A percentile compares a stretch with the other conserved stretches of the same genome.
phyloP scores from a whole-genome alignment of 768 basidiomycete species.

The Mycena latifolia region DNA sequence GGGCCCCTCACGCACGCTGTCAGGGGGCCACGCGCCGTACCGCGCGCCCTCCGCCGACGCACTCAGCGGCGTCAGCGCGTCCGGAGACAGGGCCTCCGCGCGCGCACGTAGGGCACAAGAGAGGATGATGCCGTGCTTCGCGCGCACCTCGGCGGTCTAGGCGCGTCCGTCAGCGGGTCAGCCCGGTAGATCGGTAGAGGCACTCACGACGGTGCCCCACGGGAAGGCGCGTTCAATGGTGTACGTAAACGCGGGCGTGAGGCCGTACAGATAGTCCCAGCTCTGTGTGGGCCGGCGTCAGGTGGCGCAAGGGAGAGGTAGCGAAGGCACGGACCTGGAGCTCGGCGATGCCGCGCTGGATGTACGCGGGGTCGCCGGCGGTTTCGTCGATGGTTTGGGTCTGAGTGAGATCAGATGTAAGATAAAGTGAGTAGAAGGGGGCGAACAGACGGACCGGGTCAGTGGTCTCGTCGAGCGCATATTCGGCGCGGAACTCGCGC shows the following conservation, averaged over 20 bases:
- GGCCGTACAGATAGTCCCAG: constrained; percentile 95
- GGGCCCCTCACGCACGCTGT: neutral
- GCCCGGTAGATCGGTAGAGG: neutral
- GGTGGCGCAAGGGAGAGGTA: neutral
- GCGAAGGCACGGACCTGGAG: constrained; percentile 63
- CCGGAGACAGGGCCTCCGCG: neutral
- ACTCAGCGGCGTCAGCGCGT: constrained; percentile 1
- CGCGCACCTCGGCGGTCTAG: constrained; percentile 19
- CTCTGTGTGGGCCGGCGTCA: constrained; percentile 59
- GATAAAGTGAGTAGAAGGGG: neutral
- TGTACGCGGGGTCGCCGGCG: constrained; percentile 62
- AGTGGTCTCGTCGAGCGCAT: constrained; percentile 53
- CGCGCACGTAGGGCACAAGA: constrained; percentile 23
- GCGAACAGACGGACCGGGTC: constrained; percentile 17
- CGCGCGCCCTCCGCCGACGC: constrained; percentile 1
- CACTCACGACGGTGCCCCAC: constrained; percentile 65
- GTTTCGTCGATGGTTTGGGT: constrained; percentile 24
- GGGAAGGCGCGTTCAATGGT: constrained; percentile 55
- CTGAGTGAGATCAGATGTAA: neutral
- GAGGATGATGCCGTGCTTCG: constrained; percentile 30
- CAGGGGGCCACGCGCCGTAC: constrained; percentile 17
- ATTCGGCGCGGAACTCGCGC: constrained; percentile 73
- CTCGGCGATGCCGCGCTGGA: constrained; percentile 78
- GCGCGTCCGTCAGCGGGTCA: neutral
- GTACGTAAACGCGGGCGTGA: constrained; percentile 89